Conservation (phyloP, 805 yeast species). For the Priceomyces medius region DNA sequence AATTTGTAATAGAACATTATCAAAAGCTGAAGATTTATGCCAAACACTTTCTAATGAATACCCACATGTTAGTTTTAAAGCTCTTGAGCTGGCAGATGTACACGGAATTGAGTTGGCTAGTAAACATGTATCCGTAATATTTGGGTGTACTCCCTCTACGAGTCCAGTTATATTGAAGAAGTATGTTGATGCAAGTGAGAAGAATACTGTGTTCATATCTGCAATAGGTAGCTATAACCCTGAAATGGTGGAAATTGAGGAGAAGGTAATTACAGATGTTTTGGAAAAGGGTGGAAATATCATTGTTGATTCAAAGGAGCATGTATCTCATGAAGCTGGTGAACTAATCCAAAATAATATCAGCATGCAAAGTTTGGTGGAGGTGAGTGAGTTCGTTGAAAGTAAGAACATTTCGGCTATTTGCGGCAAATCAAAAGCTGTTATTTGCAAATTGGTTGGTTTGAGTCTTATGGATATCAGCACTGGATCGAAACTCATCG, state of each 20-base stretch:
- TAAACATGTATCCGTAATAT: slow-evolving; percentile 46
- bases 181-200: slow-evolving; percentile 28
- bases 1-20: slow-evolving; percentile 43
- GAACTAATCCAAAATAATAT: slow-evolving; percentile 53
- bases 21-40: slow-evolving; percentile 37
- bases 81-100: slow-evolving; percentile 15
- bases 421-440: slow-evolving; percentile 2
- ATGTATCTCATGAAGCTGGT: slow-evolving; percentile 61
- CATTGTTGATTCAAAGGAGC: slow-evolving; percentile 60
- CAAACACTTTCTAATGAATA: slow-evolving; percentile 25
- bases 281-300: slow-evolving; percentile 41
- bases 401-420: not conserved
- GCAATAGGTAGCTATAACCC: slow-evolving; percentile 70
- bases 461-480: slow-evolving; percentile 3
- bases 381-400: slow-evolving; percentile 1
- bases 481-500: slow-evolving; percentile 2
- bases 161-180: slow-evolving; percentile 41
- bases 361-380: slow-evolving; percentile 7
- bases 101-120: slow-evolving; percentile 21
- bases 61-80: slow-evolving; percentile 21
- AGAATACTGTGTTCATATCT: slow-evolving; percentile 42
- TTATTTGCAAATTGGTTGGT: slow-evolving; percentile 1
- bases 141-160: slow-evolving; percentile 61
- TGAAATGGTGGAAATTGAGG: slow-evolving; percentile 62
- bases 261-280: slow-evolving; percentile 31